These are phyloP conservation scores for Hypsizygus marmoreus DNA, from an alignment of 768 basidiomycete genomes.

Conservation along the genomic window DNA sequence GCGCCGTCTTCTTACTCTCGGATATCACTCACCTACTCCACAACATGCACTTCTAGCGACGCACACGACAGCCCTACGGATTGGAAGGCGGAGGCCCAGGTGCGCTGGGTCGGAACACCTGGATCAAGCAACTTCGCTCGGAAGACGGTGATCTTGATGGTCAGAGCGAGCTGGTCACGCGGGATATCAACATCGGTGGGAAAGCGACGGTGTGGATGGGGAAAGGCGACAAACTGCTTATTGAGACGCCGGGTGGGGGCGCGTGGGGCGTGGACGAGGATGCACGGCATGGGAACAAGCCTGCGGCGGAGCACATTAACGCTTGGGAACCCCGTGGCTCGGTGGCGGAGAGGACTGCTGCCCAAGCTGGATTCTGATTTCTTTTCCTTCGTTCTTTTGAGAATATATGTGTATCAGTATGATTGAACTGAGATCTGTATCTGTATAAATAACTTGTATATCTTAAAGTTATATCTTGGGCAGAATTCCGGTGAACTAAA, in stretches of 20 bases:
- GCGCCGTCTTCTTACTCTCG: neutral
- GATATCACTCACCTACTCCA: neutral
- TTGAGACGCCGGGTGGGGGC: slow-evolving; percentile 91
- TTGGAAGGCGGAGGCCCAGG: slow-evolving; percentile 78
- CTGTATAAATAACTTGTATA: too few relatives aligned
- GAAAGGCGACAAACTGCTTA: slow-evolving; percentile 76
- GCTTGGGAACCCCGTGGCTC: slow-evolving; percentile 76
- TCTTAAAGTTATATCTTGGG: too few relatives aligned
- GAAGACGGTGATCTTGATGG: slow-evolving; percentile 69
- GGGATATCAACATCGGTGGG: slow-evolving; percentile 85
- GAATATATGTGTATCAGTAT: too few relatives aligned
- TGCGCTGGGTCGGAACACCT: slow-evolving; percentile 78
- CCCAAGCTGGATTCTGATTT: slow-evolving; percentile 60
- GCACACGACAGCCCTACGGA: slow-evolving; percentile 86
- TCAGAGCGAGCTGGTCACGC: slow-evolving; percentile 32
- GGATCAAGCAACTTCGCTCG: slow-evolving; percentile 70
- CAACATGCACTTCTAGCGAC: slow-evolving; percentile 56
- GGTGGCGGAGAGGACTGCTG: slow-evolving; percentile 61
- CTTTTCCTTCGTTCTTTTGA: too few relatives aligned
- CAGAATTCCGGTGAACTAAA: too few relatives aligned
- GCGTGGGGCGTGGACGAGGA: slow-evolving; percentile 68
- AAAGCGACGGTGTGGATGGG: slow-evolving; percentile 89
- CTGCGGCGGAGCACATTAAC: slow-evolving; percentile 31
- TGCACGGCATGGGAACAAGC: slow-evolving; percentile 24
- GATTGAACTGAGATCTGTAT: too few relatives aligned